Percentiles rank a stretch among this genome's conserved stretches.
phyloP scores from a whole-genome alignment of 2,329 filamentous ascomycete genomes.

The Colletotrichum sp. region DNA sequence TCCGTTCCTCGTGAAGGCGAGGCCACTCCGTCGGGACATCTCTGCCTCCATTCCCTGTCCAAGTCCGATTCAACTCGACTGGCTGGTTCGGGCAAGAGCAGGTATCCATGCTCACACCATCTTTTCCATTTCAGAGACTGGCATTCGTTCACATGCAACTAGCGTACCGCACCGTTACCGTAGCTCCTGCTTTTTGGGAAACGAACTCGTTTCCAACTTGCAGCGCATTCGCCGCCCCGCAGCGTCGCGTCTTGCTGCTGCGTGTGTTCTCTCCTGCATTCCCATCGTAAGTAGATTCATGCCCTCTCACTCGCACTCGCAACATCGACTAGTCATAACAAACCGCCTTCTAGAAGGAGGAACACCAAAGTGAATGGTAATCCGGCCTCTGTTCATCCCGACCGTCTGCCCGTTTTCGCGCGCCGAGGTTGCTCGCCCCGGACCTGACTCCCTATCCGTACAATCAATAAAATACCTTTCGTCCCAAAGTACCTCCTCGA shows the following conservation, averaged over 20 bases:
- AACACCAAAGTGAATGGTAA: neutral
- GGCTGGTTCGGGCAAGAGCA: neutral
- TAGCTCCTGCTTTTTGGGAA: constrained; percentile 2
- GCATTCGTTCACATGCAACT: constrained; percentile 14
- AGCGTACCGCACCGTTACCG: neutral
- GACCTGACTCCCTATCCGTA: neutral
- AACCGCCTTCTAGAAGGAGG: neutral
- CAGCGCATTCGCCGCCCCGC: neutral
- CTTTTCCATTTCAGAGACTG: neutral
- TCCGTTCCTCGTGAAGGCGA: neutral
- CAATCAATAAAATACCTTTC: neutral
- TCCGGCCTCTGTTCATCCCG: neutral
- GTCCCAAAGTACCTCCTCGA: neutral
- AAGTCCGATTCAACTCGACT: neutral
- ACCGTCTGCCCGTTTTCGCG: neutral
- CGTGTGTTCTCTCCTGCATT: neutral
- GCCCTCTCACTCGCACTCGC: neutral
- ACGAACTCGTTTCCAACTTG: constrained; percentile 13
- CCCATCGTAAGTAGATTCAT: neutral
- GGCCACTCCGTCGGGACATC: constrained; percentile 14
- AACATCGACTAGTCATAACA: neutral
- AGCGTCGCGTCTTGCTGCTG: neutral
- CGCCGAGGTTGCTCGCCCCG: neutral
- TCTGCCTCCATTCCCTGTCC: constrained; percentile 9
- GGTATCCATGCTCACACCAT: neutral